Percentiles rank a stretch among this genome's conserved stretches.
phyloP scores from a whole-genome alignment of 169 alveolate genomes.

The Eimeria acervulina region DNA sequence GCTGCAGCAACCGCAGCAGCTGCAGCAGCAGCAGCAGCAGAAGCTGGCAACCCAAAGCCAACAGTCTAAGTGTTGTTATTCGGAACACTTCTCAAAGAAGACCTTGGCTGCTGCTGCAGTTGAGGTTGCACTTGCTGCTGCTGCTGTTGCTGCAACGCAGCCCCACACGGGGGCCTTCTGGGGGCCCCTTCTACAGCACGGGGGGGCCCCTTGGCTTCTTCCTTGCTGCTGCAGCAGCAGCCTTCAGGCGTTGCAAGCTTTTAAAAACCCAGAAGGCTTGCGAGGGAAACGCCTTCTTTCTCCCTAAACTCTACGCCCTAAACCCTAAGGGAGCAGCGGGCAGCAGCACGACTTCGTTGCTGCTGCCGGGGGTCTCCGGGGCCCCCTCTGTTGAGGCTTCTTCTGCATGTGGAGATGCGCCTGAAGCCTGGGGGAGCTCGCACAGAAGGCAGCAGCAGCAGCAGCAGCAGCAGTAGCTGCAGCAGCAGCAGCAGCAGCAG shows the following conservation, averaged over 20 bases:
- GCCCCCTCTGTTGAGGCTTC: neutral
- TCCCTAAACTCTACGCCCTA: neutral
- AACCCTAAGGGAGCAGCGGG: neutral
- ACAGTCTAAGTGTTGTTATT: neutral
- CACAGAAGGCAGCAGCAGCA: neutral
- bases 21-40: slow-evolving; percentile 29
- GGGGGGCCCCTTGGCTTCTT: neutral
- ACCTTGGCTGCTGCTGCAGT: neutral
- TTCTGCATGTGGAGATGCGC: neutral
- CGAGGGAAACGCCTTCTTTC: neutral
- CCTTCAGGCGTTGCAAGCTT: neutral
- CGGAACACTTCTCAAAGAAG: neutral
- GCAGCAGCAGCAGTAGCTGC: neutral
- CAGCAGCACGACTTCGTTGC: neutral
- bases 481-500: neutral
- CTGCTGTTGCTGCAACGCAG: neutral
- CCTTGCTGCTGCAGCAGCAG: neutral
- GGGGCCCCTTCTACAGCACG: neutral
- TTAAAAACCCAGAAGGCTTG: neutral
- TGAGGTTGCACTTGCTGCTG: neutral
- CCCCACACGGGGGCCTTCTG: slow-evolving; percentile 43
- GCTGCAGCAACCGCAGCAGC: slow-evolving; percentile 33
- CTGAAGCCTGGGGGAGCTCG: neutral
- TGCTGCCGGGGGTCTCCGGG: neutral
- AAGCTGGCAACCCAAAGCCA: neutral